Evolutionary conservation across 331 rosid genomes (phyloP), one percentile per base, ranked within the genome.

Genomic region (Rhamnella rubrinervis): DNA sequence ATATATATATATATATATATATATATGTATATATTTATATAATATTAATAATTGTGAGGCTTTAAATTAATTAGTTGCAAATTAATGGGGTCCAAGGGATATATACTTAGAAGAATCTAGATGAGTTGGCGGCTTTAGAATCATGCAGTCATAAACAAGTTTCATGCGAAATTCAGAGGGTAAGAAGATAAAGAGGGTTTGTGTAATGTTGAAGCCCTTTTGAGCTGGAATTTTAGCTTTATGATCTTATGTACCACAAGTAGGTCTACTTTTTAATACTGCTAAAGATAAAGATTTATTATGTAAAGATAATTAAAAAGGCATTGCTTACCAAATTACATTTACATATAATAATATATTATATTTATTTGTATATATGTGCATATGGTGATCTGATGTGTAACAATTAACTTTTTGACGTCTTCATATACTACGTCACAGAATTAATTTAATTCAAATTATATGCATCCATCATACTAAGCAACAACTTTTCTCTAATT

Each of bases 211-310:
- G 59, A 66, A 49, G 41, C 72, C 72, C 67, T 86, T 84, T 51
- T 68, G 77, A 71, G 84, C 53, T 76, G 84, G 80, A 63, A 57
- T 50, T 57, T 53, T 63, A 66, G 62, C 80, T 85, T 92, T 92
- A 25, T 82, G 81, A 87, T 89, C 89, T 56, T 63, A 23, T 23
- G 23, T 23, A 64, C 4, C 14, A 88, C 60, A 66, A 61, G 6
- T 53, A 59, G 19, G 49, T 46, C 58, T 68, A 63, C 51, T 65
- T 70, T 64, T 57, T 17, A 52, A 63, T 46, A 44, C 60, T 74
- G 23, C 19, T 38, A 41, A 60, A 38, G 77, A 61, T 66, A 63
- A 31, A 80, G 81, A 64, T 51, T 37, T 37, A 47, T 39, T 35
- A 2, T 39, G 5, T 18, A 66, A 25, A 38, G 58, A 14, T 19